phyloP scores from a whole-genome alignment of 805 yeast species.

The Ogataea zsoltii region DNA sequence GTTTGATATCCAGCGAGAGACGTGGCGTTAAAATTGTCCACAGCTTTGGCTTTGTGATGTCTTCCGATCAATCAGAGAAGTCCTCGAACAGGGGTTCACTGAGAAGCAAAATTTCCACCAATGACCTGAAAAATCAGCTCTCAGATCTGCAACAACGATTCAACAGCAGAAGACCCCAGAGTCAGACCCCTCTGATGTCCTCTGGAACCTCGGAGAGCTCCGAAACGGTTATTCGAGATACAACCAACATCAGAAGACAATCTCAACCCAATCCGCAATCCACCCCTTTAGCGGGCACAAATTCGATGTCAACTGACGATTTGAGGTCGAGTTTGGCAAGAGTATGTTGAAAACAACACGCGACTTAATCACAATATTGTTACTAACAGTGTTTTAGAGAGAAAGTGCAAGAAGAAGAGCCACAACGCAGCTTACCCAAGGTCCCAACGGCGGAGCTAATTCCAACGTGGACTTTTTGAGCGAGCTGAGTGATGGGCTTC shows the following conservation, averaged over 20 bases:
- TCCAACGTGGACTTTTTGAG: constrained; percentile 72
- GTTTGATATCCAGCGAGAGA: too few species aligned
- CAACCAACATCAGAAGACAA: background rate
- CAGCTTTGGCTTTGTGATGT: too few species aligned
- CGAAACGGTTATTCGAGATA: background rate
- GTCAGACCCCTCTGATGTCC: background rate
- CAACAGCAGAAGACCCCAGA: constrained; percentile 15
- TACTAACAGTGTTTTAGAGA: constrained; percentile 15
- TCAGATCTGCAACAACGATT: constrained; percentile 42
- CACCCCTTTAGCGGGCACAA: background rate
- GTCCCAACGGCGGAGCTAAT: constrained; percentile 31
- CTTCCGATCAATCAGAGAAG: constrained; percentile 8
- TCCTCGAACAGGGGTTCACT: constrained; percentile 12
- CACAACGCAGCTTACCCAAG: constrained; percentile 12
- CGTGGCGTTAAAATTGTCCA: background rate
- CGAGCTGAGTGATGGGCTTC: constrained; percentile 69
- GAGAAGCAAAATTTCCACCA: constrained; percentile 25
- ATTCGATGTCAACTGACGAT: constrained; percentile 6
- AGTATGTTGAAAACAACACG: constrained; percentile 11
- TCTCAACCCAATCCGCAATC: background rate
- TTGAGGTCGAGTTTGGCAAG: constrained; percentile 8
- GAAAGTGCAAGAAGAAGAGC: constrained; percentile 16
- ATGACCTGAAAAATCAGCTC: constrained; percentile 42
- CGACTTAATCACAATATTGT: background rate
- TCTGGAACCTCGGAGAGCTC: background rate